Percentiles rank a stretch among this genome's conserved stretches.
Evolutionary conservation across 306 rosid genomes (phyloP).

Genomic region (Vachellia pachyceras): DNA sequence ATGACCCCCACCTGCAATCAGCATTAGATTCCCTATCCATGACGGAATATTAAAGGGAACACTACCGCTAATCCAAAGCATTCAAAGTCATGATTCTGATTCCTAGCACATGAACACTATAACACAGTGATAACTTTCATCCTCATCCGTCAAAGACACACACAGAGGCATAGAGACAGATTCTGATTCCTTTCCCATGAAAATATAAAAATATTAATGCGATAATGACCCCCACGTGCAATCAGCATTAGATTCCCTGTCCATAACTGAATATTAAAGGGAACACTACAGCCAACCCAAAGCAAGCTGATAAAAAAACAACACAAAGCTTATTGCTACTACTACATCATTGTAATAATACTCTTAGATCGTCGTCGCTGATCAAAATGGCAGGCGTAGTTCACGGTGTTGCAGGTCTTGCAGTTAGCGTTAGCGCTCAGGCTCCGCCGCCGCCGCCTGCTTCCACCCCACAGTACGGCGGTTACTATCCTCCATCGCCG

Average conservation of each 20-base stretch:
- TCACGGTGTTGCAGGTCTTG: conserved; percentile 11
- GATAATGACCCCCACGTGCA: no score
- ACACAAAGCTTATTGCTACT: not conserved
- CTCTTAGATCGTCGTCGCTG: no score
- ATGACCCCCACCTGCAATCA: not conserved
- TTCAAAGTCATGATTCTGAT: no score
- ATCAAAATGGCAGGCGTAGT: not conserved
- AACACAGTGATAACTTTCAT: not conserved
- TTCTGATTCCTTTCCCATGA: not conserved
- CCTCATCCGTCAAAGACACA: no score
- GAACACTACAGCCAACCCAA: not conserved
- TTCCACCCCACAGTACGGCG: not conserved
- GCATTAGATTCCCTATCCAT: not conserved
- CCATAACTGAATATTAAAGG: not conserved
- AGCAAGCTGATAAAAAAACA: not conserved
- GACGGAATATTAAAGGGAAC: not conserved
- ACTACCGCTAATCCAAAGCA: not conserved
- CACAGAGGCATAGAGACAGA: not conserved
- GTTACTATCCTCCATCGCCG: no score
- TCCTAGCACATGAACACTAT: no score
- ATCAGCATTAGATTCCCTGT: not conserved
- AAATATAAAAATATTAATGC: no score
- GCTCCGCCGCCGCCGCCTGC: not conserved
- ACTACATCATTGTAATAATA: not conserved
- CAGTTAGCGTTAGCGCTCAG: not conserved